Conservation (phyloP, 352 stramenopile species). For the Phytopythium delawarense region DNA sequence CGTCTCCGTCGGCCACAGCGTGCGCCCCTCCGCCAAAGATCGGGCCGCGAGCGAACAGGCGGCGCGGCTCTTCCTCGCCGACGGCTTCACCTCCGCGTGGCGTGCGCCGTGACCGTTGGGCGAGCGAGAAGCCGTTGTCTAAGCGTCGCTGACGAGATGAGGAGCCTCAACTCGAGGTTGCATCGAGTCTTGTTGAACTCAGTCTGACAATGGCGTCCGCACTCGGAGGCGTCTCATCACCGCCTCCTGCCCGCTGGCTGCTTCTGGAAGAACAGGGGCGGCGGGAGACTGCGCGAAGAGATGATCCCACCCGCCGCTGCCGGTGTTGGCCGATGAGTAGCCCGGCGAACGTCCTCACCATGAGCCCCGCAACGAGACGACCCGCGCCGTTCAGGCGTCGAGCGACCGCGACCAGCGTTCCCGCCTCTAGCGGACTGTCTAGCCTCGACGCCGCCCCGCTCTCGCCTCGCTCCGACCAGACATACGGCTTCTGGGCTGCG, state of each 20-base stretch:
- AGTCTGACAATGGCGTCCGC: no score
- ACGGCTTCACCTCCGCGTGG: no score
- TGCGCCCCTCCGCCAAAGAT: background rate
- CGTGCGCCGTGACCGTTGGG: background rate
- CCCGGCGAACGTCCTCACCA: background rate
- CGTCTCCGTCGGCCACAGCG: background rate
- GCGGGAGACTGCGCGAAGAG: slow-evolving; percentile 18
- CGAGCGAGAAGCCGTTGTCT: background rate
- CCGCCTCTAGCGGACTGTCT: no score
- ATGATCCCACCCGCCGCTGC: background rate
- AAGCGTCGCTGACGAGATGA: no score
- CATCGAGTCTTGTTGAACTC: no score
- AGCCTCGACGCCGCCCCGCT: background rate
- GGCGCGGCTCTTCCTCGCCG: no score
- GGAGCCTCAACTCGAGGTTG: no score
- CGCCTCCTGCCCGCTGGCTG: slow-evolving; percentile 9
- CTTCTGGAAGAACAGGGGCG: slow-evolving; percentile 49
- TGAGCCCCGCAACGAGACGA: background rate
- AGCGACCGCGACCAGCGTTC: background rate
- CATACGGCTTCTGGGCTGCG: background rate
- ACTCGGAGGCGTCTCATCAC: background rate
- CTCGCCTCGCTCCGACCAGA: background rate
- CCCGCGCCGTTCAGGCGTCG: background rate
- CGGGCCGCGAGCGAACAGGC: background rate
- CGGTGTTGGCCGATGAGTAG: background rate